Base-by-base conservation (phyloP, 1,139 yeast genomes). In the Zygoascus hellenicus region DNA sequence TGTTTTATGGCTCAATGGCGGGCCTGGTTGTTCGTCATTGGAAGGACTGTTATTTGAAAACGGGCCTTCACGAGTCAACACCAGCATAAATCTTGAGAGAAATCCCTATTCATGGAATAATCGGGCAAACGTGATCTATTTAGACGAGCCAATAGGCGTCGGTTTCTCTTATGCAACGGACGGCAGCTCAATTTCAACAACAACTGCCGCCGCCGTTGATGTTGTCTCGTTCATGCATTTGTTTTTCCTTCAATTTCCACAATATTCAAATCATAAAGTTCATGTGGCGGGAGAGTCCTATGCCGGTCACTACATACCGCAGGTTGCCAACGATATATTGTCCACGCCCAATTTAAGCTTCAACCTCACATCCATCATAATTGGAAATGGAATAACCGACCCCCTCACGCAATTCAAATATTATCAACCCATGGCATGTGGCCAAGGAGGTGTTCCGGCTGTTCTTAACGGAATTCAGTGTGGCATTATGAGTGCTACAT, bases 211-310 rank as follows among this genome's bases (percentile, higher is more conserved):
- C 19, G 96, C 95, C 57, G 75, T 83, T 66, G 97, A 92, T 64
- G 96, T 89, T 31, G 87, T 87, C 58, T 95, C 96, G 1, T 90
- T 92, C 69, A 76, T 92, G 67, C 83, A 85, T 62, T 76, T 90
- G 63, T 92, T 92, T 74, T 92, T 85, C 76, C 77, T 84, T 67
- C 87, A 86, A 65, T 92, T 89, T 78, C 95, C 97, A 39, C 80
- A 90, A 69, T 88, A 84, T 70, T 68, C 75, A 43, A 68, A 77
- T 34, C 74, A 77, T 51, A 80, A 78, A 47, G 89, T 92, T 83
- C 97, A 90, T 69, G 89, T 92, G 68, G 95, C 97, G 42, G 98
- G 97, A 59, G 97, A 92, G 70, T 87, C 96, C n/a, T 92, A 92
- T 64, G 98, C 96, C 48, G 98, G 98, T 54, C 97, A 92, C 67